Conservation (phyloP, 148 eudicot species). For the Gaultheria prostrata region DNA sequence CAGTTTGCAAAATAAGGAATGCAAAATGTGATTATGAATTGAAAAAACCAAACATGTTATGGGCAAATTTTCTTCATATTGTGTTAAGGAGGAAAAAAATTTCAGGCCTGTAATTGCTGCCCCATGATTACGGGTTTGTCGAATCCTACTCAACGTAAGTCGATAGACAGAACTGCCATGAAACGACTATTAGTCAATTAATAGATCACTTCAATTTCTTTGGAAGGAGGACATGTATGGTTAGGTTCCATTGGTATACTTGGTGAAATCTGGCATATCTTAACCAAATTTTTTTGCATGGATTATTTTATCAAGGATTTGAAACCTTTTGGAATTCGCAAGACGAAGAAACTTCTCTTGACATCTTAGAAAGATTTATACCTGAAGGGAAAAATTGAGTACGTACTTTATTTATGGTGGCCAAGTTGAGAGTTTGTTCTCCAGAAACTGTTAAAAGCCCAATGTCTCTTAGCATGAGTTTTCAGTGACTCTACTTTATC, state of each 20-base stretch:
- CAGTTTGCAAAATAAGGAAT: not conserved
- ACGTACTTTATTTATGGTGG: too few relatives aligned
- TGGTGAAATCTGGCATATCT: not conserved
- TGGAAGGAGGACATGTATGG: not conserved
- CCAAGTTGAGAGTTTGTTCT: too few relatives aligned
- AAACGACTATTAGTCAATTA: not conserved
- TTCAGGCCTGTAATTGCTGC: not conserved
- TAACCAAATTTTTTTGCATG: not conserved
- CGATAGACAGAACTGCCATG: not conserved
- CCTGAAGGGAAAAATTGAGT: too few relatives aligned
- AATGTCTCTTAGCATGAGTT: too few relatives aligned
- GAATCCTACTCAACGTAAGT: not conserved
- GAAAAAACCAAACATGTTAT: not conserved
- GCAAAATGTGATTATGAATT: not conserved
- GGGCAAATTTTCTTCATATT: not conserved
- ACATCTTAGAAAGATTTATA: too few relatives aligned
- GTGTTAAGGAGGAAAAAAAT: not conserved
- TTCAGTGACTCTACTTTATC: too few relatives aligned
- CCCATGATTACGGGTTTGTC: not conserved
- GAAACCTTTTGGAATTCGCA: too few relatives aligned
- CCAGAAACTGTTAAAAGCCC: too few relatives aligned
- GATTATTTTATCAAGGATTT: not conserved
- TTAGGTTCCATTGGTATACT: not conserved
- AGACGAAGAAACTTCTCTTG: too few relatives aligned
- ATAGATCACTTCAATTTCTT: not conserved